These are phyloP conservation scores for Fusarium mexicanum DNA, from an alignment of 2,329 filamentous ascomycete species.

Conservation along the genomic window DNA sequence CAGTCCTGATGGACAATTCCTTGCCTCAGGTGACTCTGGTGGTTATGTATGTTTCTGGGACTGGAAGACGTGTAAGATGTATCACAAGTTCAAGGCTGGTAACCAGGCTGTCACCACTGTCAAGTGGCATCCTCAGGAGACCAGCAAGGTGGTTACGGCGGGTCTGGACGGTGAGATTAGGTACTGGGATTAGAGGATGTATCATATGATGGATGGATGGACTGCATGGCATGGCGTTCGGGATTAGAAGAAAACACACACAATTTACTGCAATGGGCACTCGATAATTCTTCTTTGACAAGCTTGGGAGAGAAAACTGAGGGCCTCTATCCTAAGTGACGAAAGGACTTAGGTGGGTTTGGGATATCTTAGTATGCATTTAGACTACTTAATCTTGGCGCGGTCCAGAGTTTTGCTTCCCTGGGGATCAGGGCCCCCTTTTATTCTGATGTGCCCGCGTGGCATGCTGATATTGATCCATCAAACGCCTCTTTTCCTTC, in stretches of 20 bases:
- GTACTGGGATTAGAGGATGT: constrained; percentile 81
- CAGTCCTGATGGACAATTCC: constrained; percentile 90
- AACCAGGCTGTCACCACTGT: constrained; percentile 86
- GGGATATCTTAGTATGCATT: not conserved
- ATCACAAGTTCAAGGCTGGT: constrained; percentile 90
- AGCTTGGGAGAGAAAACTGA: not conserved
- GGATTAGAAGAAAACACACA: constrained; percentile 20
- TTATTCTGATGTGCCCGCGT: not conserved
- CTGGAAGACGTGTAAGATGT: constrained; percentile 99
- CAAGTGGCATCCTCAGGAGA: constrained; percentile 98
- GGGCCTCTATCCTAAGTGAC: not conserved
- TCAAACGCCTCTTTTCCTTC: constrained; percentile 7
- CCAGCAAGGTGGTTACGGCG: constrained; percentile 90
- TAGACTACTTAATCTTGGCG: not conserved
- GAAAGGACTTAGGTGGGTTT: not conserved
- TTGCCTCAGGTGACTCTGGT: constrained; percentile 85
- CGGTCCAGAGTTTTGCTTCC: not conserved
- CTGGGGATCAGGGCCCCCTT: not conserved
- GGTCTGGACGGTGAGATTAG: constrained; percentile 89
- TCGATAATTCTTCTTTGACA: not conserved
- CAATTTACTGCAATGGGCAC: constrained; percentile 7
- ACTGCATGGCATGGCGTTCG: constrained; percentile 43
- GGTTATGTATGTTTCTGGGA: constrained; percentile 98
- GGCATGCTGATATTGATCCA: constrained; percentile 23
- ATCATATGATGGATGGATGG: constrained; percentile 3